These are phyloP conservation scores for Colletotrichum lini DNA, from an alignment of 2,329 filamentous ascomycete species.

Conservation along the genomic window DNA sequence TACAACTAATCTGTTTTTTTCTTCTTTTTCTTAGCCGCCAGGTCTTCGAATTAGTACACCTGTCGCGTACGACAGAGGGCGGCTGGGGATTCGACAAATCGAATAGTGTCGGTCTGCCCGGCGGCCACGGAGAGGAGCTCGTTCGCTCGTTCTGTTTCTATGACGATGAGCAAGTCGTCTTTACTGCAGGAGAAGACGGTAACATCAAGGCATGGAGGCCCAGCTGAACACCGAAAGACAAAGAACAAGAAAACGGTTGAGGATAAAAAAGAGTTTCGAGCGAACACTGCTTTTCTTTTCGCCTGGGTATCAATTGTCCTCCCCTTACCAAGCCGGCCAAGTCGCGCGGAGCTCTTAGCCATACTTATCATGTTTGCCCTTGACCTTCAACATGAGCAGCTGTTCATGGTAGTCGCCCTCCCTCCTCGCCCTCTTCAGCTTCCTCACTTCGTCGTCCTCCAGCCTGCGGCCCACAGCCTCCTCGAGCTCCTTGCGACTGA, in stretches of 20 bases:
- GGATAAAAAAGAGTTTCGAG: not conserved
- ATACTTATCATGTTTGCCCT: slow-evolving; percentile 93
- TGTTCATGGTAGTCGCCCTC: slow-evolving; percentile 94
- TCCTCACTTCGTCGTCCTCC: slow-evolving; percentile 88
- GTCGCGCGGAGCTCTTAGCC: slow-evolving; percentile 45
- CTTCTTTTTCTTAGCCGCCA: slow-evolving; percentile 58
- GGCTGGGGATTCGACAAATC: slow-evolving; percentile 70
- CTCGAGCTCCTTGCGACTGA: slow-evolving; percentile 88
- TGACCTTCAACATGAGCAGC: slow-evolving; percentile 88
- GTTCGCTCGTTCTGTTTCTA: slow-evolving; percentile 76
- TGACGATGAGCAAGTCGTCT: slow-evolving; percentile 71
- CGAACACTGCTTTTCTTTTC: not conserved
- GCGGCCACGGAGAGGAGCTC: slow-evolving; percentile 75
- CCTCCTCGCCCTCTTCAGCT: slow-evolving; percentile 83
- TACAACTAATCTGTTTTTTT: slow-evolving; percentile 3
- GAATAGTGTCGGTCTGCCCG: slow-evolving; percentile 71
- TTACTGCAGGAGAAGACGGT: slow-evolving; percentile 72
- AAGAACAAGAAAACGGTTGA: not conserved
- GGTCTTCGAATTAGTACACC: slow-evolving; percentile 72
- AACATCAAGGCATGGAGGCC: slow-evolving; percentile 70
- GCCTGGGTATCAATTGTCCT: slow-evolving; percentile 32
- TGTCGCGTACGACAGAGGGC: slow-evolving; percentile 62
- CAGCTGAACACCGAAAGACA: not conserved
- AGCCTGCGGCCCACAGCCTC: slow-evolving; percentile 81
- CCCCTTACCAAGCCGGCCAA: not conserved